A percentile compares a stretch with the other conserved stretches of the same genome.
phyloP scores from a whole-genome alignment of 331 rosid species.

The Rosa hybrid region DNA sequence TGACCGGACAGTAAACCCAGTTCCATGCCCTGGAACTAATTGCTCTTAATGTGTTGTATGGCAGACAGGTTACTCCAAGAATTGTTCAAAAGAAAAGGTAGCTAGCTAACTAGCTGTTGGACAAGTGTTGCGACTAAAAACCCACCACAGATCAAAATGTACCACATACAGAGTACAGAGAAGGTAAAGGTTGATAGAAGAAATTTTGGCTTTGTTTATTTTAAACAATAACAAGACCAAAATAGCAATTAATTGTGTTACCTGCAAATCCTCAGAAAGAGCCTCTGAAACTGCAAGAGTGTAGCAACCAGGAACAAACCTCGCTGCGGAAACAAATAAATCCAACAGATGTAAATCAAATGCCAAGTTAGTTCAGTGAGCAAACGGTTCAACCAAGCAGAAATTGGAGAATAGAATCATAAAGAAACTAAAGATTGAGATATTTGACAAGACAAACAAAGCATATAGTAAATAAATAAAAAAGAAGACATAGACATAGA shows the following conservation, averaged over 20 bases:
- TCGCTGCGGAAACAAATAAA: slow-evolving; percentile 45
- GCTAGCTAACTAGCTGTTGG: neutral
- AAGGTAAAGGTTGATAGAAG: too few species aligned
- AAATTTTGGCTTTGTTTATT: too few species aligned
- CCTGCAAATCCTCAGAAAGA: slow-evolving; percentile 94
- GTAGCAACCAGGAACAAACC: slow-evolving; percentile 84
- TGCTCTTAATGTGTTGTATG: neutral
- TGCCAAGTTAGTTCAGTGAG: too few species aligned
- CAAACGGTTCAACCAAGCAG: too few species aligned
- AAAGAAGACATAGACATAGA: neutral
- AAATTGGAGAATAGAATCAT: too few species aligned
- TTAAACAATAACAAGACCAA: too few species aligned
- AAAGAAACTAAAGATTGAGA: too few species aligned
- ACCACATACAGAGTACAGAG: too few species aligned
- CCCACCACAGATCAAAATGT: too few species aligned
- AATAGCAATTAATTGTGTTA: slow-evolving; percentile 2
- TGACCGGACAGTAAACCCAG: neutral
- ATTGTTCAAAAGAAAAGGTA: neutral
- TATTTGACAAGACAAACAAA: too few species aligned
- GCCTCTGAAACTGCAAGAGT: slow-evolving; percentile 98
- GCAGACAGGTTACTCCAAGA: neutral
- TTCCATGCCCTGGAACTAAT: neutral
- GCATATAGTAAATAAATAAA: too few species aligned
- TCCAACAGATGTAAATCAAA: neutral
- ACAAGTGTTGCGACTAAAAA: neutral